These are phyloP conservation scores for Aspergillus eucalypticola DNA, from an alignment of 2,329 filamentous ascomycete genomes.

Conservation along the genomic window DNA sequence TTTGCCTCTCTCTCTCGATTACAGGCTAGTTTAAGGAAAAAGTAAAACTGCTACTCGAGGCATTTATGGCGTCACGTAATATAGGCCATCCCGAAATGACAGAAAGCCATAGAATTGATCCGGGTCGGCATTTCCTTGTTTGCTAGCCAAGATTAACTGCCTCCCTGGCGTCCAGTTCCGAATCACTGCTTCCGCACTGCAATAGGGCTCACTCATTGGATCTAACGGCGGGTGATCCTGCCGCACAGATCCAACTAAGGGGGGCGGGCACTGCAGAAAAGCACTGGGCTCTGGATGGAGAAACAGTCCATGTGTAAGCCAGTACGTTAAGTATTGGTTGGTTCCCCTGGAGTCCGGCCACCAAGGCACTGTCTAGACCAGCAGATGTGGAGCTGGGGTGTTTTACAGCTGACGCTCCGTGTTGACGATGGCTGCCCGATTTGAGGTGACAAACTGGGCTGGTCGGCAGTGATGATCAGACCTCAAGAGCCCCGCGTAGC, in stretches of 20 bases:
- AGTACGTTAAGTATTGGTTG: constrained; percentile 15
- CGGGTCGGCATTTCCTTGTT: constrained; percentile 4
- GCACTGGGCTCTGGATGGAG: not conserved
- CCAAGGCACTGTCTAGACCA: constrained; percentile 18
- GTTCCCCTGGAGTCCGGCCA: constrained; percentile 4
- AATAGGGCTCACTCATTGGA: constrained; percentile 18
- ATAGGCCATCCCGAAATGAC: not conserved
- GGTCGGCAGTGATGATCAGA: constrained; percentile 9
- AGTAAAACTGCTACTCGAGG: constrained; percentile 1
- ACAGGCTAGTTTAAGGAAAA: not conserved
- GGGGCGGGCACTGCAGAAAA: constrained; percentile 8
- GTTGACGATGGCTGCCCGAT: constrained; percentile 20
- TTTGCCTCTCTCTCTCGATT: not conserved
- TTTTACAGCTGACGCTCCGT: constrained; percentile 6
- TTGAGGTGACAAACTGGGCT: not conserved
- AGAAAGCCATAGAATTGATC: not conserved
- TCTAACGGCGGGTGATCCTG: constrained; percentile 16
- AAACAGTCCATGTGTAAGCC: constrained; percentile 16
- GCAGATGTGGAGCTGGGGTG: constrained; percentile 8
- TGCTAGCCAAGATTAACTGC: constrained; percentile 8
- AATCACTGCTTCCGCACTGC: constrained; percentile 5
- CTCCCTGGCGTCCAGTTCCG: not conserved
- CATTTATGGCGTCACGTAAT: constrained; percentile 15
- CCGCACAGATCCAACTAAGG: constrained; percentile 13
- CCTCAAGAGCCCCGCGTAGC: constrained; percentile 9